A percentile compares a stretch with the other conserved stretches of the same genome.
phyloP scores from a whole-genome alignment of 2,329 filamentous ascomycete species.

The Arthrobotrys conoides region DNA sequence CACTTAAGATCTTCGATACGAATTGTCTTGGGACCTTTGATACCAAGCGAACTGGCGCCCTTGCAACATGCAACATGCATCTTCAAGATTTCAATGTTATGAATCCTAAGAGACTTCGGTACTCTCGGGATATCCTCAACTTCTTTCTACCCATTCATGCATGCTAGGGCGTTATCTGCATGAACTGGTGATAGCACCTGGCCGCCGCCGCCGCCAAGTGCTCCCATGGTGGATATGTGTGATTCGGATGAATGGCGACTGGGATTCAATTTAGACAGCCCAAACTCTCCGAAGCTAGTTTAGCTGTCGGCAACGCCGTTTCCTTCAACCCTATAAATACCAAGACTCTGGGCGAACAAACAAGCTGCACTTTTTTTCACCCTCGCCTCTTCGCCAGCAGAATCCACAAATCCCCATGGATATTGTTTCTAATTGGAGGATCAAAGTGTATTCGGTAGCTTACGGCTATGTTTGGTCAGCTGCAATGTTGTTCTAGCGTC shows the following conservation, averaged over 20 bases:
- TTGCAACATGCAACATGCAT: conserved; percentile 2
- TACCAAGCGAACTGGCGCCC: neutral
- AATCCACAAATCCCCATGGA: conserved; percentile 1
- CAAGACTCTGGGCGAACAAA: conserved; percentile 57
- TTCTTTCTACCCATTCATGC: neutral
- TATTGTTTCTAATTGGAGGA: conserved; percentile 38
- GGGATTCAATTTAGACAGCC: conserved; percentile 15
- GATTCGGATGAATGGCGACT: conserved; percentile 55
- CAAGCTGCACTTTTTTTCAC: conserved; percentile 18
- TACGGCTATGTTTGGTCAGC: conserved; percentile 43
- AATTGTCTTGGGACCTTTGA: neutral
- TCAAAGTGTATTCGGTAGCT: conserved; percentile 19
- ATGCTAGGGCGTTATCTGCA: neutral
- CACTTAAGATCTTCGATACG: neutral
- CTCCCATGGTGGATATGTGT: conserved; percentile 14
- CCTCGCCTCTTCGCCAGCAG: conserved; percentile 19
- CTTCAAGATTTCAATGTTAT: neutral
- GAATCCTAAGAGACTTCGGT: neutral
- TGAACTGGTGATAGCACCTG: neutral
- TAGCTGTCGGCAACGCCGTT: conserved; percentile 40
- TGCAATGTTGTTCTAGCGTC: conserved; percentile 21
- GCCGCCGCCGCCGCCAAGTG: conserved; percentile 28
- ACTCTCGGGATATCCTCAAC: neutral
- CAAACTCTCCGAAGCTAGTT: conserved; percentile 27
- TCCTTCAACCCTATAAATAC: conserved; percentile 56